Conservation (phyloP, 371 early-diverging fungal genomes). For the Mortierella polycephala region DNA sequence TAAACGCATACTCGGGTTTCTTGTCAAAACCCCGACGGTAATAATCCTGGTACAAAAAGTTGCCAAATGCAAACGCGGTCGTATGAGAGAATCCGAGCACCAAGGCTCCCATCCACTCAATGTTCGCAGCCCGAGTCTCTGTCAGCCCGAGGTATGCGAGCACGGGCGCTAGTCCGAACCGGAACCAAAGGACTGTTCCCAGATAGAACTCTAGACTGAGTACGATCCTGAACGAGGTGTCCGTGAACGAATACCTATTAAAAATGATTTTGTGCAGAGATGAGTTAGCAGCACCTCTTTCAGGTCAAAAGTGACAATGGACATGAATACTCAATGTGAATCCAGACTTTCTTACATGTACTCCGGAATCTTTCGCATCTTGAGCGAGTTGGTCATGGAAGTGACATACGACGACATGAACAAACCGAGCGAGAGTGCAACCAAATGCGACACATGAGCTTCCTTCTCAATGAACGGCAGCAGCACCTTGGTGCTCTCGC, state of each 20-base stretch:
- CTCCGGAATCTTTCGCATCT: slow-evolving; percentile 43
- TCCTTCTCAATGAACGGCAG: slow-evolving; percentile 43
- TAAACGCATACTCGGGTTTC: slow-evolving; percentile 49
- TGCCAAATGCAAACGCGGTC: slow-evolving; percentile 48
- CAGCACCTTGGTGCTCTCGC: slow-evolving; percentile 21
- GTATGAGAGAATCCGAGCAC: slow-evolving; percentile 54
- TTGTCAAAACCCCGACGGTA: slow-evolving; percentile 52
- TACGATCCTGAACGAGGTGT: slow-evolving; percentile 50
- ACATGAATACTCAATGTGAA: neutral
- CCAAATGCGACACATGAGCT: slow-evolving; percentile 43
- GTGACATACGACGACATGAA: slow-evolving; percentile 55
- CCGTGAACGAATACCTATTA: slow-evolving; percentile 47
- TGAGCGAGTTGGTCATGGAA: slow-evolving; percentile 46
- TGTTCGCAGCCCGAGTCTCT: slow-evolving; percentile 16
- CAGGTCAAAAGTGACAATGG: too few species aligned
- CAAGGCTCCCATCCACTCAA: slow-evolving; percentile 45
- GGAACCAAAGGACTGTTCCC: slow-evolving; percentile 53
- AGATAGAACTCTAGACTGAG: slow-evolving; percentile 50
- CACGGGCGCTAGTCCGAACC: slow-evolving; percentile 45
- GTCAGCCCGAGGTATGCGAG: slow-evolving; percentile 34
- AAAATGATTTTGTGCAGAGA: neutral
- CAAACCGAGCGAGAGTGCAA: slow-evolving; percentile 42
- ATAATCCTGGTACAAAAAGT: slow-evolving; percentile 51
- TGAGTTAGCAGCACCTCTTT: too few species aligned
- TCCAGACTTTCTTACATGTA: slow-evolving; percentile 25